A percentile compares a stretch with the other conserved stretches of the same genome.
These are phyloP conservation scores for Notholithocarpus densiflorus DNA, from an alignment of 306 rosid species.

Conservation along the genomic window DNA sequence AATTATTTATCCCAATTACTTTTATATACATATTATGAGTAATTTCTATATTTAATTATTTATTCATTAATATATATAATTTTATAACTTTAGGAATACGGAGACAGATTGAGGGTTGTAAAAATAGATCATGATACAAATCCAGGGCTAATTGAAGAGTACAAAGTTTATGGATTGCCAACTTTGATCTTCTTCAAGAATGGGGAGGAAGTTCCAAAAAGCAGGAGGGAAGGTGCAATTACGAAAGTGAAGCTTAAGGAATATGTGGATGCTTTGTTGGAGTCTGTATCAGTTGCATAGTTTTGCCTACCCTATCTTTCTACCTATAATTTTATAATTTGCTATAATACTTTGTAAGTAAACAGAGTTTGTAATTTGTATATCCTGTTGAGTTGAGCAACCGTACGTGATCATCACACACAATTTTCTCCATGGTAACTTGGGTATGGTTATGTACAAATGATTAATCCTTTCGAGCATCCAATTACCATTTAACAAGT, in stretches of 20 bases:
- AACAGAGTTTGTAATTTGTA: too few species aligned
- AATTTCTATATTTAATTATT: neutral
- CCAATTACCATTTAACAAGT: too few species aligned
- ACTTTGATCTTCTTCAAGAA: slow-evolving; percentile 70
- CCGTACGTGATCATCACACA: too few species aligned
- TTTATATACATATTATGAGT: too few species aligned
- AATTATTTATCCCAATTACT: too few species aligned
- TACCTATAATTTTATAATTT: too few species aligned
- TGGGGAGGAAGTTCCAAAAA: slow-evolving; percentile 71
- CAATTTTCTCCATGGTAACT: too few species aligned
- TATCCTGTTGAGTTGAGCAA: too few species aligned
- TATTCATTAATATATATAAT: neutral
- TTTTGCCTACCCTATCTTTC: neutral
- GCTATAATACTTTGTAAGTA: too few species aligned
- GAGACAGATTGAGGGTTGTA: slow-evolving; percentile 62
- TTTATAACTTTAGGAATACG: slow-evolving; percentile 56
- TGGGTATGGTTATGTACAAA: too few species aligned
- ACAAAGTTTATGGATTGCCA: slow-evolving; percentile 79
- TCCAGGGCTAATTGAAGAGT: slow-evolving; percentile 63
- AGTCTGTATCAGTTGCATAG: slow-evolving; percentile 56
- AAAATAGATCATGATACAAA: slow-evolving; percentile 89
- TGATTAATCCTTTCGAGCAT: too few species aligned
- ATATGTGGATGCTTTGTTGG: slow-evolving; percentile 61
- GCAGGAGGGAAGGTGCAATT: slow-evolving; percentile 89
- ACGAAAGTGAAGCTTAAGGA: slow-evolving; percentile 73